Conservation (phyloP, 495 filamentous ascomycete genomes). For the Xylaria venustula region DNA sequence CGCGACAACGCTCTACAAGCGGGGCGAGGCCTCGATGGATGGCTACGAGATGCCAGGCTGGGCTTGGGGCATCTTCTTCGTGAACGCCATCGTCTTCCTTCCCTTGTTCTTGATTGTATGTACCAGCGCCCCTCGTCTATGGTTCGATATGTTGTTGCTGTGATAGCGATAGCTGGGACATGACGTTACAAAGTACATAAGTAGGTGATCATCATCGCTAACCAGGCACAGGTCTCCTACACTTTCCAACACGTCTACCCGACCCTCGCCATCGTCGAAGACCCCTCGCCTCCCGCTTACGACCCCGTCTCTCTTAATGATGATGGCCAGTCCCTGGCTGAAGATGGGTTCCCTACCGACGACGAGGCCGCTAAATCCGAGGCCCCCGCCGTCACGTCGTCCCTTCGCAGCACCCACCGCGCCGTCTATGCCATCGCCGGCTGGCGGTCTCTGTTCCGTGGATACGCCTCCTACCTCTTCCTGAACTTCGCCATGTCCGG, state of each 20-base stretch:
- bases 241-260: slow-evolving; percentile 39
- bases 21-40: slow-evolving; percentile 22
- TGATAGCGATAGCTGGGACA: too few species aligned
- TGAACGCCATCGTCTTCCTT: slow-evolving; percentile 38
- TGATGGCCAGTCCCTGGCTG: slow-evolving; percentile 24
- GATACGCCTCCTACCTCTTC: slow-evolving; percentile 30
- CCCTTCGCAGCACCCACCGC: slow-evolving; percentile 41
- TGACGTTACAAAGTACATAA: too few species aligned
- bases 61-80: slow-evolving; percentile 26
- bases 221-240: slow-evolving; percentile 41
- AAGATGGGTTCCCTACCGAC: slow-evolving; percentile 22
- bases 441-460: slow-evolving; percentile 41
- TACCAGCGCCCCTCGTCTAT: background rate
- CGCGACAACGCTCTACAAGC: slow-evolving; percentile 32
- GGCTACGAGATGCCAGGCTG: slow-evolving; percentile 32
- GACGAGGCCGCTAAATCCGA: slow-evolving; percentile 23
- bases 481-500: slow-evolving; percentile 13
- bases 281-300: slow-evolving; percentile 49
- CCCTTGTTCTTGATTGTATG: slow-evolving; percentile 37
- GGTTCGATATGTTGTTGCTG: background rate
- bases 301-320: slow-evolving; percentile 41
- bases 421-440: slow-evolving; percentile 36
- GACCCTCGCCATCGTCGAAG: slow-evolving; percentile 48
- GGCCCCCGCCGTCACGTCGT: slow-evolving; percentile 39
- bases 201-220: too few species aligned